These are phyloP conservation scores for Thermomyces lanuginosus DNA, from an alignment of 2,329 filamentous ascomycete genomes.

Conservation along the genomic window DNA sequence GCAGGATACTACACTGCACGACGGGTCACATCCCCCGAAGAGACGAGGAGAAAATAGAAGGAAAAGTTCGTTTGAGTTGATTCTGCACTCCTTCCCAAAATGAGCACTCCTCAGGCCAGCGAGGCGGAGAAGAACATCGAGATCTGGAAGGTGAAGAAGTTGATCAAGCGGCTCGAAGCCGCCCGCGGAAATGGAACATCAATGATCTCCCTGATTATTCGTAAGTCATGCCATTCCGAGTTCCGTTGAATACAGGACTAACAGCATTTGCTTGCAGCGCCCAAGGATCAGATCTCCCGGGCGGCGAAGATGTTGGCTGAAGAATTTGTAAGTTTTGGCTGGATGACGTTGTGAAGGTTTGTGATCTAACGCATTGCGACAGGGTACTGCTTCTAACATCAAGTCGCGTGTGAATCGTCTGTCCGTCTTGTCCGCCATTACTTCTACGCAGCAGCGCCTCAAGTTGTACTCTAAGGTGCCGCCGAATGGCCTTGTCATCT, in stretches of 20 bases:
- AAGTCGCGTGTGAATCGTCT: constrained; percentile 98
- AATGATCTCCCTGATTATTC: constrained; percentile 99
- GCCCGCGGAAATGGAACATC: constrained; percentile 96
- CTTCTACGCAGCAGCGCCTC: constrained; percentile 94
- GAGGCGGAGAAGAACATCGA: constrained; percentile 97
- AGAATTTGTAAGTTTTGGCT: constrained; percentile 63
- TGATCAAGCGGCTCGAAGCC: constrained; percentile 95
- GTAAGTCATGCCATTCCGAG: constrained; percentile 38
- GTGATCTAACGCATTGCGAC: background rate
- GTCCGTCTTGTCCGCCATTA: constrained; percentile 94
- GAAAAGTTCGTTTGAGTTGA: constrained; percentile 14
- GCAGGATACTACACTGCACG: too few relatives aligned
- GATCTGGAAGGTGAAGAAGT: constrained; percentile 92
- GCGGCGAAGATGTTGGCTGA: constrained; percentile 99
- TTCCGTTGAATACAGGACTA: constrained; percentile 6
- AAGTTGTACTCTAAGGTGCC: constrained; percentile 99
- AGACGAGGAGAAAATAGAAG: too few relatives aligned
- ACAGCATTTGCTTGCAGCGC: constrained; percentile 44
- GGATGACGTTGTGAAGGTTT: background rate
- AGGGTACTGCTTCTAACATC: constrained; percentile 96
- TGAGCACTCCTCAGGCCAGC: constrained; percentile 67
- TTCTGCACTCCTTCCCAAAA: too few relatives aligned
- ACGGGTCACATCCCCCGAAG: too few relatives aligned
- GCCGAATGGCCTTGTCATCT: constrained; percentile 90
- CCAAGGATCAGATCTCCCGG: constrained; percentile 94